phyloP scores from a whole-genome alignment of 805 yeast species.

The Helenozyma baotianmanensis region DNA sequence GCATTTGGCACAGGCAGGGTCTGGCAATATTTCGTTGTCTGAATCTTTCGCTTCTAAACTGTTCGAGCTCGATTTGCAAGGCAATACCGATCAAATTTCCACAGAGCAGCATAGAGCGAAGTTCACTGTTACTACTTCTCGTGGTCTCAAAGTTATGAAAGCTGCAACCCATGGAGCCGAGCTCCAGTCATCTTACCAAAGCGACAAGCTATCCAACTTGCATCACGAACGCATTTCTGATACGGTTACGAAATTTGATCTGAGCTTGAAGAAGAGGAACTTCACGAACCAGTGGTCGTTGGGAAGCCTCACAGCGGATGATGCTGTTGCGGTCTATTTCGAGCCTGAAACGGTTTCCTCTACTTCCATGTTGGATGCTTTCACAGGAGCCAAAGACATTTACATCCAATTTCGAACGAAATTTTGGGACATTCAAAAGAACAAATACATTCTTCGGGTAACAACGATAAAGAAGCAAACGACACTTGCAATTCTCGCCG shows the following conservation, averaged over 20 bases:
- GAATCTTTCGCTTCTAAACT: conserved; percentile 26
- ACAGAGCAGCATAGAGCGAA: conserved; percentile 7
- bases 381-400: conserved; percentile 18
- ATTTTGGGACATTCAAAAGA: conserved; percentile 21
- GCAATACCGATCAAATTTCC: conserved; percentile 2
- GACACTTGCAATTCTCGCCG: conserved; percentile 18
- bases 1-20: conserved; percentile 25
- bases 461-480: conserved; percentile 28
- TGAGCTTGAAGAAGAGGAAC: conserved; percentile 25
- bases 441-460: conserved; percentile 24
- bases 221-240: conserved; percentile 33
- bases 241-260: conserved; percentile 26
- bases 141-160: conserved; percentile 28
- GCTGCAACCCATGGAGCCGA: conserved; percentile 30
- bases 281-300: conserved; percentile 38
- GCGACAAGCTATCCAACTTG: conserved; percentile 15
- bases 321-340: conserved; percentile 28
- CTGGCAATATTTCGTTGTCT: conserved; percentile 27
- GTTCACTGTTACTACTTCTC: conserved; percentile 28
- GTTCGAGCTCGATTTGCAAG: conserved; percentile 17
- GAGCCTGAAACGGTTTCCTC: conserved; percentile 28
- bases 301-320: conserved; percentile 17
- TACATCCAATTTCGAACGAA: conserved; percentile 30
- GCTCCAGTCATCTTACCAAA: conserved; percentile 29
- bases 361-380: conserved; percentile 12